Evolutionary conservation across 1,284 basidiomycete genomes (phyloP), one percentile per base, ranked within the genome.

Genomic region (Tilletia setariae): DNA sequence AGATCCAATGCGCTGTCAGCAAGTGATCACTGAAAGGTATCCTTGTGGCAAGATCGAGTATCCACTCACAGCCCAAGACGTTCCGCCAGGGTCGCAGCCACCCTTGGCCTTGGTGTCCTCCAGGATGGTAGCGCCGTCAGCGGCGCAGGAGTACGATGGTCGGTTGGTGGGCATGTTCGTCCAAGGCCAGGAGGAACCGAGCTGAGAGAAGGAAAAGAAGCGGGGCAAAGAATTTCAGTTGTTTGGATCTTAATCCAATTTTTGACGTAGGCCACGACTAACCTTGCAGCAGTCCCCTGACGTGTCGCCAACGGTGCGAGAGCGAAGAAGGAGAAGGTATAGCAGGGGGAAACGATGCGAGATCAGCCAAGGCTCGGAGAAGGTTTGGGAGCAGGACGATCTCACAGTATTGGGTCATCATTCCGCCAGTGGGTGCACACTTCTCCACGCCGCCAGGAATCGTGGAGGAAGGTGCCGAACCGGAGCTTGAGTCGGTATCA

Each of bases 251-350:
- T 40, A 11, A 4, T 40, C 6, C 35, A n/a, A n/a, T n/a, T 4
- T 11, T 4, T 6, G 11, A 40, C 35, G 35, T 11, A 40, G 35
- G 4, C 11, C 11, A 40, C 4, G 35, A 6, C 35, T 40, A 4
- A 61, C 28, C 32, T 61, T 61, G 56, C 56, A 61, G n/a, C 56
- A 61, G 28, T 61, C 56, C 56, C 56, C 56, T 61, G 4, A 19
- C 2, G 13, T 9, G 19, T 15, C 11, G n/a, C n/a, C n/a, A n/a
- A n/a, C n/a, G n/a, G n/a, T n/a, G n/a, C n/a, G n/a, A n/a, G n/a
- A n/a, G n/a, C n/a, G n/a, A n/a, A n/a, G n/a, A n/a, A n/a, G n/a
- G 4, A 11, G 4, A 4, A 40, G 4, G 35, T 11, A 40, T 6
- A 11, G 11, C 35, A 40, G 6, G n/a, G n/a, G n/a, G n/a, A n/a